phyloP scores from a whole-genome alignment of 345 rosid species.

The Lepidium aucheri region DNA sequence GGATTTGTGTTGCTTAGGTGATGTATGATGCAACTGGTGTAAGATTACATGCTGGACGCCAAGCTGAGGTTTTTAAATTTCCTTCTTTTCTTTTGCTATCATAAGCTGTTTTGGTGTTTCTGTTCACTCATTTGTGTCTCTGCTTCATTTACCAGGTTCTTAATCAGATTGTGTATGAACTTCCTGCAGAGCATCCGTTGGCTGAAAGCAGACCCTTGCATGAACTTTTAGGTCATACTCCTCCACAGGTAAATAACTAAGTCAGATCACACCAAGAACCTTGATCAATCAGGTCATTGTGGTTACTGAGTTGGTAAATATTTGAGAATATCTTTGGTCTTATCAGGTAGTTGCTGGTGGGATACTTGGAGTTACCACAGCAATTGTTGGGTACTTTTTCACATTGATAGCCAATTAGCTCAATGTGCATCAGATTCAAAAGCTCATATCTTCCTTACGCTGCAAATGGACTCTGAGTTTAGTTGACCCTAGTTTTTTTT shows the following conservation, averaged over 20 bases:
- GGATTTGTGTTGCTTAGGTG: slow-evolving; percentile 37
- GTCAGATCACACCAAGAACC: background rate
- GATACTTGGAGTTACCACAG: slow-evolving; percentile 57
- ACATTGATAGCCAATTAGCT: slow-evolving; percentile 4
- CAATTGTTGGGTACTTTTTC: slow-evolving; percentile 45
- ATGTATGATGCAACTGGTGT: slow-evolving; percentile 93
- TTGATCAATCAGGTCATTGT: background rate
- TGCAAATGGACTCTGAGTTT: slow-evolving; percentile 15
- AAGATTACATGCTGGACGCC: slow-evolving; percentile 84
- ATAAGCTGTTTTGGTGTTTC: background rate
- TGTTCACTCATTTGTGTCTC: background rate
- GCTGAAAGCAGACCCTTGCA: slow-evolving; percentile 75
- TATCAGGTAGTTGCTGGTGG: slow-evolving; percentile 75
- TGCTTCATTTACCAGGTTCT: slow-evolving; percentile 41
- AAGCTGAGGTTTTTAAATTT: slow-evolving; percentile 62
- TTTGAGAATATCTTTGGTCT: background rate
- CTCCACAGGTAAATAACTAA: slow-evolving; percentile 53
- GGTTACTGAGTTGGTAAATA: background rate
- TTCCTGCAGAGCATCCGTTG: slow-evolving; percentile 91
- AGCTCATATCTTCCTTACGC: background rate
- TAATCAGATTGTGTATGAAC: slow-evolving; percentile 89
- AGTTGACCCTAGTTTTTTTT: background rate
- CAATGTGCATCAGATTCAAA: background rate
- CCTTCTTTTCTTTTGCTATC: background rate
- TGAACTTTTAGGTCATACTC: slow-evolving; percentile 90